A percentile compares a stretch with the other conserved stretches of the same genome.
Conservation (phyloP, 1,139 yeast species). For the Yamadazyma sp. region DNA sequence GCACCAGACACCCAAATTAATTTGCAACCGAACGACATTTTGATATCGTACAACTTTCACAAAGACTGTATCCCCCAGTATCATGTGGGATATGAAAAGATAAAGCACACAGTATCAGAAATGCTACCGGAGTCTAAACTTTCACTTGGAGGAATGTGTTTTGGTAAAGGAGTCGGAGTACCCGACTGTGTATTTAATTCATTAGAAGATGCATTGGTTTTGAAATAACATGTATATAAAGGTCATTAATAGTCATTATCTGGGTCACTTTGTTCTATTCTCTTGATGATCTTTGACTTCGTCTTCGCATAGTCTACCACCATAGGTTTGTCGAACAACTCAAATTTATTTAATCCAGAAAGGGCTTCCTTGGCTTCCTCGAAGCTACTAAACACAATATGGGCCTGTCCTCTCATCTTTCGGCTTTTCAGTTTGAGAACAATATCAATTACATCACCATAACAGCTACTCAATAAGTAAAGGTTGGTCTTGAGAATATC, state of each 20-base stretch:
- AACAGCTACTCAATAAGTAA: conserved; percentile 62
- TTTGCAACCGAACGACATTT: conserved; percentile 29
- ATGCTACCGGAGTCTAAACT: conserved; percentile 29
- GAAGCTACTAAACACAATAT: conserved; percentile 53
- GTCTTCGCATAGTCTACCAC: conserved; percentile 10
- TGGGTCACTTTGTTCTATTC: conserved; percentile 2
- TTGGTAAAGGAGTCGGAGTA: conserved; percentile 82
- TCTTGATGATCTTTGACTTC: conserved; percentile 8
- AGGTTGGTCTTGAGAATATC: conserved; percentile 50
- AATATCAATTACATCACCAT: conserved; percentile 66
- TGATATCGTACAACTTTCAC: conserved; percentile 37
- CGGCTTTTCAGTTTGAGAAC: conserved; percentile 35
- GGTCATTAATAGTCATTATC: too few relatives aligned
- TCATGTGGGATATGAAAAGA: conserved; percentile 65
- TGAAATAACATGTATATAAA: background rate
- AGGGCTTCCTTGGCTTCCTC: conserved; percentile 56
- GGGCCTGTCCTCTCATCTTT: conserved; percentile 76
- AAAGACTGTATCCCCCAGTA: conserved; percentile 80
- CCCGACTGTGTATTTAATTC: conserved; percentile 80
- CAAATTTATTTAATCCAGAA: conserved; percentile 45
- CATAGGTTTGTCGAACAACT: conserved; percentile 58
- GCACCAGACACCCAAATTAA: conserved; percentile 20
- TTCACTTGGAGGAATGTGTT: conserved; percentile 78
- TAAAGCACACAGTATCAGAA: conserved; percentile 34
- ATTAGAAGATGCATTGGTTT: conserved; percentile 50